Conservation (phyloP, 192 early-diverging fungal species). For the Entomortierella parvispora region DNA sequence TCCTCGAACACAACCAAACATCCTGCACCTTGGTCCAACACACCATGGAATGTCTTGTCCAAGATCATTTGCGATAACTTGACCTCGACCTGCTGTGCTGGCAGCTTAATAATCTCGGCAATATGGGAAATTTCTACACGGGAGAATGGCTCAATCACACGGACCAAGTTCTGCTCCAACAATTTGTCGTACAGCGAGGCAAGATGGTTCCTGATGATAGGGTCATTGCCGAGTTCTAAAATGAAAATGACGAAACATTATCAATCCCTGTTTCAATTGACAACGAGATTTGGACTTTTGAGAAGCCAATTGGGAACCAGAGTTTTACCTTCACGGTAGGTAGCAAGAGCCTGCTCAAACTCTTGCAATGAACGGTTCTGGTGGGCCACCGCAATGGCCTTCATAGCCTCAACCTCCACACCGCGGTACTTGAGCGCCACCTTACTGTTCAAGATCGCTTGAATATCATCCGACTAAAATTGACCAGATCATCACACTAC, state of each 20-base stretch:
- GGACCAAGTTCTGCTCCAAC: slow-evolving; percentile 95
- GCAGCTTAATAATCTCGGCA: slow-evolving; percentile 92
- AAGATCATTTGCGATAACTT: slow-evolving; percentile 99
- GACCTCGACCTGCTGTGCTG: slow-evolving; percentile 91
- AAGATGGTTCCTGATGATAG: slow-evolving; percentile 93
- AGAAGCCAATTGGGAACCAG: background rate
- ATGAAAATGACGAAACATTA: background rate
- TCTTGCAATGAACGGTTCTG: slow-evolving; percentile 97
- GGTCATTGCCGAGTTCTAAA: slow-evolving; percentile 90
- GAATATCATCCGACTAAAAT: slow-evolving; percentile 93
- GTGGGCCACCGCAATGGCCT: slow-evolving; percentile 92
- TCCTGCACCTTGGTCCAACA: slow-evolving; percentile 97
- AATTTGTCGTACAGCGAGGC: slow-evolving; percentile 95
- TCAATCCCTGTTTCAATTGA: background rate
- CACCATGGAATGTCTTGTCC: slow-evolving; percentile 94
- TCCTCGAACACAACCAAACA: slow-evolving; percentile 97
- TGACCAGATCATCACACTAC: too few relatives aligned
- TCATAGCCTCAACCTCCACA: slow-evolving; percentile 92
- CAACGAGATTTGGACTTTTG: too few relatives aligned
- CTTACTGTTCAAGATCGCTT: slow-evolving; percentile 91
- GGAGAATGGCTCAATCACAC: slow-evolving; percentile 98
- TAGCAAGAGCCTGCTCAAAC: slow-evolving; percentile 91
- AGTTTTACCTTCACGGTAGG: slow-evolving; percentile 80
- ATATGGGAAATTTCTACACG: slow-evolving; percentile 96
- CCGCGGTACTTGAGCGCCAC: slow-evolving; percentile 90